These are phyloP conservation scores for Backusella luteola DNA, from an alignment of 192 early-diverging fungal genomes.

Conservation along the genomic window DNA sequence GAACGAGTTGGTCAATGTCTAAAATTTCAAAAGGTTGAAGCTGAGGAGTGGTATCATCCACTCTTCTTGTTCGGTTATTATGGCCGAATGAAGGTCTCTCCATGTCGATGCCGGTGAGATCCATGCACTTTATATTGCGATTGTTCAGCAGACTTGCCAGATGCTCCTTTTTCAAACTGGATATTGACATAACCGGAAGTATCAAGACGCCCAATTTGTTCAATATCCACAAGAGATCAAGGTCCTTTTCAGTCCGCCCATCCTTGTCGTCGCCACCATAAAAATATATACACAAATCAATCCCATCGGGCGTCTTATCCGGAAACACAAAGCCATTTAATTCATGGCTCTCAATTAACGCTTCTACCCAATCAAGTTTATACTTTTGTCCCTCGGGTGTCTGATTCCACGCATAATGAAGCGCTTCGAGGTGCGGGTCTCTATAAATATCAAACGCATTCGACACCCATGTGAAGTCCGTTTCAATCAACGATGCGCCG, in stretches of 20 bases:
- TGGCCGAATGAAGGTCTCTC: constrained; percentile 19
- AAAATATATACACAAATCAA: constrained; percentile 39
- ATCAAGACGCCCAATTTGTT: constrained; percentile 12
- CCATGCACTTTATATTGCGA: constrained; percentile 16
- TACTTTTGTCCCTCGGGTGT: not conserved
- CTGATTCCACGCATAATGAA: constrained; percentile 9
- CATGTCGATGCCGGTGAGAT: constrained; percentile 16
- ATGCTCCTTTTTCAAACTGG: not conserved
- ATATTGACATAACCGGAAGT: constrained; percentile 7
- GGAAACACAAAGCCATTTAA: constrained; percentile 31
- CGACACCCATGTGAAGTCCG: constrained; percentile 30
- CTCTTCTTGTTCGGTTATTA: not conserved
- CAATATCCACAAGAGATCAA: constrained; percentile 16
- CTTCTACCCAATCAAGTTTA: not conserved
- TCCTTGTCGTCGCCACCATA: constrained; percentile 25
- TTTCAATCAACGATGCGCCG: constrained; percentile 34
- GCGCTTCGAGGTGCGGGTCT: not conserved
- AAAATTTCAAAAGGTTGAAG: constrained; percentile 22
- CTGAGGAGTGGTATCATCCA: not conserved
- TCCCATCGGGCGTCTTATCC: constrained; percentile 34
- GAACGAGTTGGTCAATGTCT: constrained; percentile 16
- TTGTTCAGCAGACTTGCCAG: constrained; percentile 8
- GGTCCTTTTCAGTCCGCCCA: constrained; percentile 14
- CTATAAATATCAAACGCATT: not conserved
- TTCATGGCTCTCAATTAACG: not conserved